Evolutionary conservation across 805 yeast genomes (phyloP), one percentile per base, ranked within the genome.

Genomic region (Lachancea waltii): DNA sequence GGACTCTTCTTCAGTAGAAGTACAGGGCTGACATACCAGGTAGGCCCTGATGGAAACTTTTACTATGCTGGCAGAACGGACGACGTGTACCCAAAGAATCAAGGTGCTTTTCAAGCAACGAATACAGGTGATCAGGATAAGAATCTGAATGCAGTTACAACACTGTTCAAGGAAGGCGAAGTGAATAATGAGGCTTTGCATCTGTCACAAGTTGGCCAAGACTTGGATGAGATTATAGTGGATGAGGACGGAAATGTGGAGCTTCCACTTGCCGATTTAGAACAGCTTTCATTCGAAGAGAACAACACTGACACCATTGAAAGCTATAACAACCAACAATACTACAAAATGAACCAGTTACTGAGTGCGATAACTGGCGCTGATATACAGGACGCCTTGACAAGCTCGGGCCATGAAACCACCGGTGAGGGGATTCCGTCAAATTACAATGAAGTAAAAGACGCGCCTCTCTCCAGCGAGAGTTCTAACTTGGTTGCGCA

Each of bases 21-120:
- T 15, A 51, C 48, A 21, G 56, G 50, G 7, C 31, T 56, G 14
- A 45, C 45, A n/a, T 56, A 54, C 33, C 43, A 20, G 10, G 43
- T 54, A 6, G 56, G 45, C 17, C 41, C 38, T 13, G 50, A 51
- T 17, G 61, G 61, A 2, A 49, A 49, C 30, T 52, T 46, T 27
- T 53, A 43, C 26, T 56, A 49, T 34, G 49, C 51, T 11, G 53
- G 50, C 10, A 29, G 28, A 18, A n/a, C 38, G 9, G 31, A 15
- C n/a, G 17, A 19, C 7, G 32, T 30, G 19, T 10, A 14, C 4
- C 11, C 27, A 22, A 30, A 18, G 22, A 11, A 11, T 23, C 10
- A 11, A 4, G 5, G 13, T 13, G 13, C 10, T 11, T 7, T 5
- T 7, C 13, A 23, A 23, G 26, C 26, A 11, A 11, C 26, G 7